Evolutionary conservation across 2,329 filamentous ascomycete genomes (phyloP).

Genomic region (Aspergillus tubingensis): DNA sequence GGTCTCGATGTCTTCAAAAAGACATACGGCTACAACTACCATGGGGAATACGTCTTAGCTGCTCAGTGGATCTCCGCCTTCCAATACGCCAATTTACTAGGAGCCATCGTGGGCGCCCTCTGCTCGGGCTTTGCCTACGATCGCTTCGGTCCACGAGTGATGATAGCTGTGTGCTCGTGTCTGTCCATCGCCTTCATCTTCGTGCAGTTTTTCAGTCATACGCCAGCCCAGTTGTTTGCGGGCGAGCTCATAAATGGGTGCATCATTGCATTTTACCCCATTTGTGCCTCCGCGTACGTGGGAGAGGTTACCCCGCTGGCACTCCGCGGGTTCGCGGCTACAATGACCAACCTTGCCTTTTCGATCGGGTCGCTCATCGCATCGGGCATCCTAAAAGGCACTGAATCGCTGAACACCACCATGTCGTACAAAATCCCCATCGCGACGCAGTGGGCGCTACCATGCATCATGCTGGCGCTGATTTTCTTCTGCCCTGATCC

Average conservation of each 20-base stretch:
- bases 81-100: conserved; percentile 29
- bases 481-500: conserved; percentile 28
- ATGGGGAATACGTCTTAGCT: conserved; percentile 28
- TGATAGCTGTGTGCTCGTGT: conserved; percentile 28
- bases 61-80: conserved; percentile 32
- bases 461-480: conserved; percentile 23
- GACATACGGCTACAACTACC: conserved; percentile 29
- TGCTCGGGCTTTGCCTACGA: conserved; percentile 28
- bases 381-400: conserved; percentile 32
- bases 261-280: conserved; percentile 63
- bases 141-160: conserved; percentile 30
- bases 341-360: conserved; percentile 34
- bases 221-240: conserved; percentile 58
- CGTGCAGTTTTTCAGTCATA: conserved; percentile 64
- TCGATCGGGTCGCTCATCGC: conserved; percentile 37
- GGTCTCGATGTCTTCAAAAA: conserved; percentile 30
- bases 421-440: conserved; percentile 30
- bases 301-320: conserved; percentile 34
- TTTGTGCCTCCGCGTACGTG: conserved; percentile 50
- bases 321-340: conserved; percentile 32
- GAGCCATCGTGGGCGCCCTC: conserved; percentile 29
- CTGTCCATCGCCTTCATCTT: conserved; percentile 55
- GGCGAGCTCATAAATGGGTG: conserved; percentile 64
- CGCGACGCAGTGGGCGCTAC: conserved; percentile 28
- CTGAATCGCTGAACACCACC: conserved; percentile 15